Percentiles rank a stretch among this genome's conserved stretches.
These are phyloP conservation scores for Magnolia kwangsiensis DNA, from an alignment of 164 flowering plant genomes.

Conservation along the genomic window DNA sequence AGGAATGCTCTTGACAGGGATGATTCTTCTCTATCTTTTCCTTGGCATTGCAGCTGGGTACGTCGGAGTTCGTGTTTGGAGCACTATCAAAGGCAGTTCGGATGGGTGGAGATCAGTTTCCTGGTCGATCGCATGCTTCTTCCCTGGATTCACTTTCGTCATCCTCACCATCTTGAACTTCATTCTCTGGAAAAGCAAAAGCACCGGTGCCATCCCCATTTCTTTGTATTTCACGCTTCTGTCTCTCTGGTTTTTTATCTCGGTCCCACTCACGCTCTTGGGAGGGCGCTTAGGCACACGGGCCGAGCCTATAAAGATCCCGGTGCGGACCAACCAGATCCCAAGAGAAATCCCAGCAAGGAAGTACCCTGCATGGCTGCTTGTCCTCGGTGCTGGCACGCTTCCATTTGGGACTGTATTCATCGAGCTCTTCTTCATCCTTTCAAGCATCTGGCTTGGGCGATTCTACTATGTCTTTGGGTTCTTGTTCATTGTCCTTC, in stretches of 20 bases:
- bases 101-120: constrained; percentile 39
- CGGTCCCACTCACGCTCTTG: constrained; percentile 39
- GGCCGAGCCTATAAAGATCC: constrained; percentile 28
- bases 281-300: constrained; percentile 36
- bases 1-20: constrained; percentile 38
- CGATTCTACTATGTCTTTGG: constrained; percentile 43
- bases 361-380: constrained; percentile 41
- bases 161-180: constrained; percentile 31
- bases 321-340: constrained; percentile 41
- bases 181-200: constrained; percentile 37
- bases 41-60: constrained; percentile 40
- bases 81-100: constrained; percentile 31
- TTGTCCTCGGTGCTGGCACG: constrained; percentile 45
- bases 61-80: constrained; percentile 37
- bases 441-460: constrained; percentile 44
- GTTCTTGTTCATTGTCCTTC: constrained; percentile 34
- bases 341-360: constrained; percentile 36
- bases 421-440: constrained; percentile 41
- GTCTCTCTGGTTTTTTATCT: constrained; percentile 42
- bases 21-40: constrained; percentile 36
- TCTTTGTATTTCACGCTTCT: constrained; percentile 30
- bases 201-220: constrained; percentile 44
- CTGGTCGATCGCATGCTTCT: constrained; percentile 38
- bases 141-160: constrained; percentile 33
- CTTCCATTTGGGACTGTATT: constrained; percentile 43